Conservation (phyloP, 768 basidiomycete species). For the Boletus tomentosulus region DNA sequence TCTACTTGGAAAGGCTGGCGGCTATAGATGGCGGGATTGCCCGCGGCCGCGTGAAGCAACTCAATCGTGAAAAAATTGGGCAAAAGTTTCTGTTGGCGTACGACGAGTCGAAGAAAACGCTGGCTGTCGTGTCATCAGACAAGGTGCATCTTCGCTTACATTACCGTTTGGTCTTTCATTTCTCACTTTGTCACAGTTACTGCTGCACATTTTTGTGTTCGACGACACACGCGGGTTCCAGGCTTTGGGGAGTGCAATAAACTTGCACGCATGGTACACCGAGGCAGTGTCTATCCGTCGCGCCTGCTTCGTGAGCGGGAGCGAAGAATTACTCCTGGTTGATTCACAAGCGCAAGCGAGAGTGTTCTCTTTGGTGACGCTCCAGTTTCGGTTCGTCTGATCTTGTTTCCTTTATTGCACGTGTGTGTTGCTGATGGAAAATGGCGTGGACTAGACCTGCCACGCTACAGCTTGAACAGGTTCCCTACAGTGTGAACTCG, state of each 20-base stretch:
- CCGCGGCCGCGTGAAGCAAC: slow-evolving; percentile 22
- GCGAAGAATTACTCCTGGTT: slow-evolving; percentile 50
- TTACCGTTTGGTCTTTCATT: rapidly evolving
- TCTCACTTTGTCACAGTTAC: slow-evolving; percentile 19
- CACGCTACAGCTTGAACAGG: slow-evolving; percentile 33
- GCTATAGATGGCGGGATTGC: slow-evolving; percentile 32
- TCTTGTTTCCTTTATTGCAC: background rate
- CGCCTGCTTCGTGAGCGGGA: slow-evolving; percentile 44
- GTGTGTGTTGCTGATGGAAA: background rate
- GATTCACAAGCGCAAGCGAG: slow-evolving; percentile 42
- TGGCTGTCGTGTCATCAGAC: slow-evolving; percentile 41
- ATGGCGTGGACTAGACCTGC: slow-evolving; percentile 37
- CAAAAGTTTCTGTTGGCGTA: slow-evolving; percentile 43
- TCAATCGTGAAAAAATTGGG: slow-evolving; percentile 47
- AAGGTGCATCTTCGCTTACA: slow-evolving; percentile 31
- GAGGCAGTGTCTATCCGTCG: slow-evolving; percentile 26
- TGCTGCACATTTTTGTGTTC: slow-evolving; percentile 44
- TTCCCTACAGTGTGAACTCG: slow-evolving; percentile 34
- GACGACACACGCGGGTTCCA: slow-evolving; percentile 44
- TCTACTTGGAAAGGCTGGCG: slow-evolving; percentile 37
- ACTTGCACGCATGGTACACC: slow-evolving; percentile 43
- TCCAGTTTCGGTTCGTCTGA: slow-evolving; percentile 45
- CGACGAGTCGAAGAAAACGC: slow-evolving; percentile 48
- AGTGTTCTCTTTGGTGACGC: slow-evolving; percentile 51
- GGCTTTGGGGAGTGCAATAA: slow-evolving; percentile 37